Conservation (phyloP, 441 rosid genomes). For the Adansonia rubrostipa region DNA sequence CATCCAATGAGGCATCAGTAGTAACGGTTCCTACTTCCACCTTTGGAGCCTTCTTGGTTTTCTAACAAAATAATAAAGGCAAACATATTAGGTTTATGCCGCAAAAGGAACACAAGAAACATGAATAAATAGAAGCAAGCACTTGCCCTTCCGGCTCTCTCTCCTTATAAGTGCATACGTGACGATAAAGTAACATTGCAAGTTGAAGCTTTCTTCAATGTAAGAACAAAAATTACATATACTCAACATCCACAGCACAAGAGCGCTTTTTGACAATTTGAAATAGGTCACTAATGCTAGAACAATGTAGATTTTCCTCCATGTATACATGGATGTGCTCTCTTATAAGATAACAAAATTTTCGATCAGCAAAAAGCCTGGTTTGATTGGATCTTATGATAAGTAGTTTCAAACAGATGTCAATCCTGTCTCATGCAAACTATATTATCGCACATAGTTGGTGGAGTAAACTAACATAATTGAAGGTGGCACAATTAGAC, state of each 20-base stretch:
- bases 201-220: neutral
- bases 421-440: neutral
- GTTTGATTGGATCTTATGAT: neutral
- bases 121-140: neutral
- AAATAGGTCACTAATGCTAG: neutral
- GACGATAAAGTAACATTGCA: neutral
- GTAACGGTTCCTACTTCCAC: conserved; percentile 95
- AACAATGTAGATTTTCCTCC: neutral
- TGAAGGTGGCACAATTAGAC: neutral
- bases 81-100: conserved; percentile 21
- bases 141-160: neutral
- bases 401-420: neutral
- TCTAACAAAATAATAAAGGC: conserved; percentile 45
- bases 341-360: neutral
- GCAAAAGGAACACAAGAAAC: neutral
- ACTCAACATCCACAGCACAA: neutral
- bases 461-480: neutral
- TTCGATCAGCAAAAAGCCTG: neutral
- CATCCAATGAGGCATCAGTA: conserved; percentile 80
- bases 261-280: neutral
- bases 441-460: neutral
- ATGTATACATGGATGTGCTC: neutral
- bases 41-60: conserved; percentile 88
- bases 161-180: neutral
- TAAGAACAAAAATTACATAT: conserved; percentile 7